Conservation (phyloP, 1,284 basidiomycete species). For the Ustilago bromivora region DNA sequence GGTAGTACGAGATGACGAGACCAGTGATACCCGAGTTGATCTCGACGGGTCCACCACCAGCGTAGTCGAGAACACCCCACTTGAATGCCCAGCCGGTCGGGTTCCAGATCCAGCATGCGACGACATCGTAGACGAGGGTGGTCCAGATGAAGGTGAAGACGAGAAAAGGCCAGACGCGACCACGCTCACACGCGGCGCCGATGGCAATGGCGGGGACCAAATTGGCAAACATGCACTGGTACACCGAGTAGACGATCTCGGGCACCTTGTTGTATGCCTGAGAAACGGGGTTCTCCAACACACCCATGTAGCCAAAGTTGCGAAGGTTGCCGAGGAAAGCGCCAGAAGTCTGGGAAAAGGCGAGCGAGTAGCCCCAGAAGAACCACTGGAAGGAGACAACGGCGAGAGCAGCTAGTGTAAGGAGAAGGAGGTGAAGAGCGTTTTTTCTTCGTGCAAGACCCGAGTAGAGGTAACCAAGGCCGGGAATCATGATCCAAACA, state of each 20-base stretch:
- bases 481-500: slow-evolving; percentile 79
- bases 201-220: slow-evolving; percentile 74
- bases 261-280: slow-evolving; percentile 74
- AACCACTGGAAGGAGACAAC: slow-evolving; percentile 74
- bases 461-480: slow-evolving; percentile 81
- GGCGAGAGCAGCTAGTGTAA: slow-evolving; percentile 71
- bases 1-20: slow-evolving; percentile 89
- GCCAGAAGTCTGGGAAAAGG: slow-evolving; percentile 75
- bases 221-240: slow-evolving; percentile 71
- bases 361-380: slow-evolving; percentile 70
- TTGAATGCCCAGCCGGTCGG: slow-evolving; percentile 86
- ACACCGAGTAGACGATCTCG: slow-evolving; percentile 72
- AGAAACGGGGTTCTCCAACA: slow-evolving; percentile 81
- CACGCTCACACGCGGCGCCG: slow-evolving; percentile 83
- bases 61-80: slow-evolving; percentile 91
- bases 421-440: slow-evolving; percentile 73
- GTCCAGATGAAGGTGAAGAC: slow-evolving; percentile 88
- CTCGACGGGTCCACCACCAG: slow-evolving; percentile 93
- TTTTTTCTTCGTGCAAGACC: slow-evolving; percentile 81
- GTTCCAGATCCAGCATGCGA: slow-evolving; percentile 84
- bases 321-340: slow-evolving; percentile 80
- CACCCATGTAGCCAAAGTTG: slow-evolving; percentile 75
- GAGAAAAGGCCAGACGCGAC: slow-evolving; percentile 86
- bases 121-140: slow-evolving; percentile 75
- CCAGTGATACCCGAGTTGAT: slow-evolving; percentile 89